phyloP scores from a whole-genome alignment of 306 rosid species.

The Psophocarpus tetragonolobus region DNA sequence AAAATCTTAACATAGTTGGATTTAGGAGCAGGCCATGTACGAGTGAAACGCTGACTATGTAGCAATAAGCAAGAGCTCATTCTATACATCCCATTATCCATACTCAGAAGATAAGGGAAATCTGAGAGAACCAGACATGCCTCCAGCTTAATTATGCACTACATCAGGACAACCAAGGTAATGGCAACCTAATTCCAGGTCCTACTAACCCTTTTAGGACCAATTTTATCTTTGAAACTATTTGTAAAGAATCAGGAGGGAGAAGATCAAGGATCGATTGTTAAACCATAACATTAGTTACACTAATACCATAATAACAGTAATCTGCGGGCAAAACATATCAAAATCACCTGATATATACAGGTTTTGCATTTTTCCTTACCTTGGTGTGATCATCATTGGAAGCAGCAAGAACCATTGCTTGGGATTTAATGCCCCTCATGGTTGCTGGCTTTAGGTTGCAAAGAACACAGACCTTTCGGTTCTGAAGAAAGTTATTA shows the following conservation, averaged over 20 bases:
- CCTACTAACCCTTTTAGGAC: not conserved
- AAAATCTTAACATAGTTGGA: not conserved
- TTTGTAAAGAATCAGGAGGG: not conserved
- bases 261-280: conserved; percentile 3
- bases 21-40: not conserved
- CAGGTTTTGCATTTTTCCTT: conserved; percentile 23
- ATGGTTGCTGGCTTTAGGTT: conserved; percentile 86
- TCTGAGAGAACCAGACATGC: not conserved
- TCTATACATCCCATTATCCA: conserved; percentile 1
- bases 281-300: not conserved
- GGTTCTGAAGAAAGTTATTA: conserved; percentile 57
- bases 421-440: conserved; percentile 94
- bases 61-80: not conserved
- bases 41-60: not conserved
- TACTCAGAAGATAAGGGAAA: conserved; percentile 11
- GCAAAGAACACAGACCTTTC: conserved; percentile 92
- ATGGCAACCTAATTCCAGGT: conserved; percentile 7
- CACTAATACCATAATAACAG: not conserved
- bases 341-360: not conserved
- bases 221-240: not conserved
- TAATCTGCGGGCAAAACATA: not conserved
- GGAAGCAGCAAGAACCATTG: conserved; percentile 97
- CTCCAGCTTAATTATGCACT: not conserved
- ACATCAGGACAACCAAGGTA: not conserved
- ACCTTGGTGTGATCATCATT: conserved; percentile 69